phyloP scores from a whole-genome alignment of 805 yeast genomes.

The Maudiozyma serrabonitensis region DNA sequence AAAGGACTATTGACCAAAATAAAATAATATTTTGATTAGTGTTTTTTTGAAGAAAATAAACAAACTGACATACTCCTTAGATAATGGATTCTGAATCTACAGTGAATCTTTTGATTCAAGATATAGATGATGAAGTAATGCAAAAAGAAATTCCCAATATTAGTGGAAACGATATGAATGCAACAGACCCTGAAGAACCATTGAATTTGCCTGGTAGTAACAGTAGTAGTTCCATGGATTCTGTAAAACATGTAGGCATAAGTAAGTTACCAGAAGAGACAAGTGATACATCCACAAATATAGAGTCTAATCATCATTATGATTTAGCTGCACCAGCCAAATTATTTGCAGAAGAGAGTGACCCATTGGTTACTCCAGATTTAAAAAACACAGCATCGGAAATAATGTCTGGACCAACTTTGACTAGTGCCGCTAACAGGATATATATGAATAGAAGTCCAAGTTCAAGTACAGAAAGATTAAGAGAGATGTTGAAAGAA shows the following conservation, averaged over 20 bases:
- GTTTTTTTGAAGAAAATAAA: not conserved
- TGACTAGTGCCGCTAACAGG: not conserved
- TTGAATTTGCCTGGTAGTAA: not conserved
- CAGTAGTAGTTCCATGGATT: not conserved
- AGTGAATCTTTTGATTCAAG: constrained; percentile 16
- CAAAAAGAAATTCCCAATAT: not conserved
- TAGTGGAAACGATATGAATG: not conserved
- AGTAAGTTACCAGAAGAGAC: not conserved
- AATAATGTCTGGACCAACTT: constrained; percentile 3
- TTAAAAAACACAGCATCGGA: not conserved
- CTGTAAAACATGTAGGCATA: constrained; percentile 1
- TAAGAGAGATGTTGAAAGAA: constrained; percentile 14
- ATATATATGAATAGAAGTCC: constrained; percentile 3
- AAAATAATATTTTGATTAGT: no score
- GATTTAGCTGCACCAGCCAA: not conserved
- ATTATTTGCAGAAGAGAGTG: not conserved
- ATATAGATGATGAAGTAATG: constrained; percentile 2
- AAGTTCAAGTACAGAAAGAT: constrained; percentile 3
- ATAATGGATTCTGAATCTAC: constrained; percentile 11
- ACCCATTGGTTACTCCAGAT: not conserved
- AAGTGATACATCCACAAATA: constrained; percentile 1
- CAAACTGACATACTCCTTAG: not conserved
- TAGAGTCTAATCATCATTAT: not conserved
- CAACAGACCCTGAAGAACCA: not conserved
- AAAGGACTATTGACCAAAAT: no score